Conservation (phyloP, 805 yeast genomes). For the Candida succiphila region DNA sequence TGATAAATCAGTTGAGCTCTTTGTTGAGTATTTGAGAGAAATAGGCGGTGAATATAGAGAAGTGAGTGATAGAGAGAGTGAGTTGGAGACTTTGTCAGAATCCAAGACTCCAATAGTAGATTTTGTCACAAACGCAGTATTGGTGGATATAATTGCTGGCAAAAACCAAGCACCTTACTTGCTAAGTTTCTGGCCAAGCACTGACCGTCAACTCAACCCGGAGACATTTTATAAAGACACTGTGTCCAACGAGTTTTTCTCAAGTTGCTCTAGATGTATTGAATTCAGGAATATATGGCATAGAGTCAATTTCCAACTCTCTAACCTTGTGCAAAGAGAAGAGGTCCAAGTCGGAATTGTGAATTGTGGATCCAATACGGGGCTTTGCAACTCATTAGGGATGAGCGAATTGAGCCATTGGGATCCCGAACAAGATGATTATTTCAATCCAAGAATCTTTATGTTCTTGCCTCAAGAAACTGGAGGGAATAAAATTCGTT, state of each 20-base stretch:
- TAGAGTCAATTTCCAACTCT: conserved; percentile 38
- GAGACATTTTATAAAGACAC: conserved; percentile 23
- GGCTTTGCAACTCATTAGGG: conserved; percentile 44
- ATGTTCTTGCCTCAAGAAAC: conserved; percentile 42
- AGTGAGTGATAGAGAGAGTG: background rate
- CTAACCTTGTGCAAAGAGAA: conserved; percentile 3
- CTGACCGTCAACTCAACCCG: conserved; percentile 27
- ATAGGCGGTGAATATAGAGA: conserved; percentile 30
- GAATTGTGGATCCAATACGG: conserved; percentile 42
- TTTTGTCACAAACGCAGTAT: conserved; percentile 24
- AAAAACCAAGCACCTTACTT: conserved; percentile 37
- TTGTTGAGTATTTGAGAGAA: conserved; percentile 44
- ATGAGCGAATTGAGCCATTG: conserved; percentile 23
- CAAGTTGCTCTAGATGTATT: conserved; percentile 37
- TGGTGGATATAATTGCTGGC: conserved; percentile 44
- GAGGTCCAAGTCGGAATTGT: conserved; percentile 36
- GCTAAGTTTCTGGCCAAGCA: conserved; percentile 59
- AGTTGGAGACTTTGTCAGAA: background rate
- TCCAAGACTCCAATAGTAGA: background rate
- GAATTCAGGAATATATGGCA: conserved; percentile 51
- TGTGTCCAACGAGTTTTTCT: conserved; percentile 26
- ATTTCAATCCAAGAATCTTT: conserved; percentile 14
- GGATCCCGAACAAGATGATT: conserved; percentile 5
- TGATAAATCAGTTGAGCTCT: conserved; percentile 35
- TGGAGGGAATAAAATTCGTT: conserved; percentile 39